A percentile compares a stretch with the other conserved stretches of the same genome.
Conservation (phyloP, 768 basidiomycete genomes). For the Psilocybe tampanensis region DNA sequence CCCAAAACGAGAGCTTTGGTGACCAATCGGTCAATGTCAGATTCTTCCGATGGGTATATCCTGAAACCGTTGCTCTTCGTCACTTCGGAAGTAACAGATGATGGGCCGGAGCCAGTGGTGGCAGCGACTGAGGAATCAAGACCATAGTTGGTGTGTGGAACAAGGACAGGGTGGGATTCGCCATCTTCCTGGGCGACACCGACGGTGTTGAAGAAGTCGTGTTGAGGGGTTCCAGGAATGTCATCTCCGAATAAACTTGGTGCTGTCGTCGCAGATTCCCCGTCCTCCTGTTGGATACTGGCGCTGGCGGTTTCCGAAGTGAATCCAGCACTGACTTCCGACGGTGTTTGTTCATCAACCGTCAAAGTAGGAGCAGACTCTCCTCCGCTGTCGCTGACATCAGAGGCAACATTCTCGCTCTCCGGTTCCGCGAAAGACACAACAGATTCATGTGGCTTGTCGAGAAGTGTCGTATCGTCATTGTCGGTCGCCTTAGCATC, state of each 20-base stretch:
- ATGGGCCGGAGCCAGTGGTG: slow-evolving; percentile 89
- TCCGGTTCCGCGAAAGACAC: slow-evolving; percentile 87
- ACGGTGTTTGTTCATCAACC: slow-evolving; percentile 63
- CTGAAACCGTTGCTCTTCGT: slow-evolving; percentile 83
- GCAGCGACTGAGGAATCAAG: slow-evolving; percentile 93
- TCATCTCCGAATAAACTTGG: slow-evolving; percentile 91
- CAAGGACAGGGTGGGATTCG: slow-evolving; percentile 45
- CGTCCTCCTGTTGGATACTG: slow-evolving; percentile 54
- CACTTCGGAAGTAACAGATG: slow-evolving; percentile 74
- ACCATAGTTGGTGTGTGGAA: slow-evolving; percentile 81
- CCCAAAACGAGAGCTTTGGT: slow-evolving; percentile 94
- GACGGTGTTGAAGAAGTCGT: slow-evolving; percentile 90
- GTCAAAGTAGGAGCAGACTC: slow-evolving; percentile 31
- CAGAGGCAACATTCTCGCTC: slow-evolving; percentile 42
- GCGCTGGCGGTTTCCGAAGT: slow-evolving; percentile 58
- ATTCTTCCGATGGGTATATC: slow-evolving; percentile 88
- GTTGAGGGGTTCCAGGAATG: slow-evolving; percentile 64
- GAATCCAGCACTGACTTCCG: slow-evolving; percentile 69
- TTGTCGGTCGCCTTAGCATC: slow-evolving; percentile 33
- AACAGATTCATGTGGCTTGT: slow-evolving; percentile 66
- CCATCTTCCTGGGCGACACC: slow-evolving; percentile 50
- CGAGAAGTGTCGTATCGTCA: slow-evolving; percentile 43
- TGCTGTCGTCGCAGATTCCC: slow-evolving; percentile 83
- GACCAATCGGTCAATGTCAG: slow-evolving; percentile 83
- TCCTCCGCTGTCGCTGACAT: slow-evolving; percentile 41